These are phyloP conservation scores for Curvularia spicifera DNA, from an alignment of 2,329 filamentous ascomycete species.

Conservation along the genomic window DNA sequence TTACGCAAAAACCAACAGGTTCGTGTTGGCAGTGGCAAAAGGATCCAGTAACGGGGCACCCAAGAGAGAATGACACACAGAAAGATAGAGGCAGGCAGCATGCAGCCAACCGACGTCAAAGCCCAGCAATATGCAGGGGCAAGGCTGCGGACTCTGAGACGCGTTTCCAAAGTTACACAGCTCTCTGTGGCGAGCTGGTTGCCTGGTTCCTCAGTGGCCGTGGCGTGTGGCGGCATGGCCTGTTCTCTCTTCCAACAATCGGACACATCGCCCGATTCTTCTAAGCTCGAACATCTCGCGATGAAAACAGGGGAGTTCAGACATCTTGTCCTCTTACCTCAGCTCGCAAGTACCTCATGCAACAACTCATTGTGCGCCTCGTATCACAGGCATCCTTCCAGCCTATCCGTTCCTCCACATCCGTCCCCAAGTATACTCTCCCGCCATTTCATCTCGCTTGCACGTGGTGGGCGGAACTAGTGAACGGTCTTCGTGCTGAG, in stretches of 20 bases:
- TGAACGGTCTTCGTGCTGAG: conserved; percentile 1
- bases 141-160: conserved; percentile 1
- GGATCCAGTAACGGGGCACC: background rate
- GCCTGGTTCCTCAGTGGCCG: background rate
- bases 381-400: background rate
- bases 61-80: background rate
- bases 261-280: background rate
- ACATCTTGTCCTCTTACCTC: background rate
- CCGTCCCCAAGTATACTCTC: background rate
- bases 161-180: background rate
- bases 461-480: background rate
- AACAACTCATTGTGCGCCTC: background rate
- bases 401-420: background rate
- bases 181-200: background rate
- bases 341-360: background rate
- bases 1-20: background rate
- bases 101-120: background rate
- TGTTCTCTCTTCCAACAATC: background rate
- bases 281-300: background rate
- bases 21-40: background rate
- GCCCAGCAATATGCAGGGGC: background rate
- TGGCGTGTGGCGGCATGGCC: background rate
- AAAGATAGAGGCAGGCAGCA: background rate
- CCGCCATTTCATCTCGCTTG: conserved; percentile 13
- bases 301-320: background rate